Evolutionary conservation across 345 rosid species (phyloP).

Genomic region (Lumnitzera racemosa): DNA sequence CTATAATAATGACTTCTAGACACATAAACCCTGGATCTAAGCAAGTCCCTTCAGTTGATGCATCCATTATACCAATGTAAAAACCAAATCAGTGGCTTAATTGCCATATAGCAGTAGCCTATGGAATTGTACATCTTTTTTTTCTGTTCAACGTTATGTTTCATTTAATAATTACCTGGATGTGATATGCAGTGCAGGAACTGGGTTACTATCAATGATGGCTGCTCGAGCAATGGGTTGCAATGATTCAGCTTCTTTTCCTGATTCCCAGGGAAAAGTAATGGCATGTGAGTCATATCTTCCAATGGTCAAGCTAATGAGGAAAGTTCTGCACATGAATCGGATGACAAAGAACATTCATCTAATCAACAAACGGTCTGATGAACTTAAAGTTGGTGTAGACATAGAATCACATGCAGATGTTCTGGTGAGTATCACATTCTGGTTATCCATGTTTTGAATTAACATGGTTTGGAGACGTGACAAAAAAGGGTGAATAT

Average conservation of each 20-base stretch:
- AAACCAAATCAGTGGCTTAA: too few relatives aligned
- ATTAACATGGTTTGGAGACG: too few relatives aligned
- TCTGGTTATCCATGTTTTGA: too few relatives aligned
- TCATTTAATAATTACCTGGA: not conserved
- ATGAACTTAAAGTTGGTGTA: conserved; percentile 56
- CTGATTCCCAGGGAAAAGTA: conserved; percentile 29
- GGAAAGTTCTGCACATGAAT: conserved; percentile 65
- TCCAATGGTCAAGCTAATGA: conserved; percentile 88
- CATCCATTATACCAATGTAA: too few relatives aligned
- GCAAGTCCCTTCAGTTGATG: too few relatives aligned
- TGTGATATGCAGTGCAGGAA: conserved; percentile 65
- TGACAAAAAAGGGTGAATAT: too few relatives aligned
- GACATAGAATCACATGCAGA: conserved; percentile 72
- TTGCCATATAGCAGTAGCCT: not conserved
- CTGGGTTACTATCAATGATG: conserved; percentile 96
- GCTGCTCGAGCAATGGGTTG: conserved; percentile 58
- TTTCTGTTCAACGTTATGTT: too few relatives aligned
- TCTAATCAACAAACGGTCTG: conserved; percentile 71
- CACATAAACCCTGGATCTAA: too few relatives aligned
- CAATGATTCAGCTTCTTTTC: conserved; percentile 11
- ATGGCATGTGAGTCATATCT: conserved; percentile 93
- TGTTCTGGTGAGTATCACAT: conserved; percentile 53
- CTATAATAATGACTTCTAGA: too few relatives aligned
- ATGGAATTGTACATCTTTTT: not conserved
- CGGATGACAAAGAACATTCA: conserved; percentile 49